Base-by-base conservation (phyloP, 139 green algal species). In the Yamagishiella unicocca region DNA sequence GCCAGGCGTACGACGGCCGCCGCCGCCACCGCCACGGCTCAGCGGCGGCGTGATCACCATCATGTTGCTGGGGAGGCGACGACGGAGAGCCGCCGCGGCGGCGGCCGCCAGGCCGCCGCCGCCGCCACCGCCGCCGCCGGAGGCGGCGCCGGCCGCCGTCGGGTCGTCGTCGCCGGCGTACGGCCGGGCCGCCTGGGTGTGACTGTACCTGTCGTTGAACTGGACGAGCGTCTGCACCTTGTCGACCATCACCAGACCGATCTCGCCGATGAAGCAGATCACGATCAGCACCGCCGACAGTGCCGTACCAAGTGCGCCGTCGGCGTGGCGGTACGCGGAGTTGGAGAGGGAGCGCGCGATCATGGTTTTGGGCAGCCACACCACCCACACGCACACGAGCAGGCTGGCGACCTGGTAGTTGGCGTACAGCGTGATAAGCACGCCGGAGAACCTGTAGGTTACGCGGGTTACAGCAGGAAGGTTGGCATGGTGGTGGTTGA, bases 251-350 rank as follows among this genome's bases (percentile, higher is more conserved):
- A 85, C 35, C 6, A 85, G 79, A 0, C 79, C 79, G 19, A 85
- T 85, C 62, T 85, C 79, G 40, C 79, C 79, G 79, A 85, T 85
- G n/a, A 85, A 62, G 61, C 61, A 76, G 42, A 85, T 85, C 29
- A 76, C n/a, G 42, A 85, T 76, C 6, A 85, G 79, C 40, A 64
- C 79, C 4, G 61, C 79, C 1, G 21, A 22, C 42, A 85, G 61
- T 21, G n/a, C 42, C 1, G 42, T 76, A n/a, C 61, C 79, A 5
- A 85, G 42, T n/a, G 40, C 62, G 27, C 12, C 42, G 58, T 85
- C 79, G 4, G 79, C 61, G 21, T 64, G 42, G 21, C 62, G 42
- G 61, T 53, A 75, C 6, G 79, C 79, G 10, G 40, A 6, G 31
- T 85, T 85, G 79, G 61, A 25, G 27, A 64, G 42, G 2, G 42